A percentile compares a stretch with the other conserved stretches of the same genome.
phyloP scores from a whole-genome alignment of 257 asterid species.

The Rehmannia glutinosa region DNA sequence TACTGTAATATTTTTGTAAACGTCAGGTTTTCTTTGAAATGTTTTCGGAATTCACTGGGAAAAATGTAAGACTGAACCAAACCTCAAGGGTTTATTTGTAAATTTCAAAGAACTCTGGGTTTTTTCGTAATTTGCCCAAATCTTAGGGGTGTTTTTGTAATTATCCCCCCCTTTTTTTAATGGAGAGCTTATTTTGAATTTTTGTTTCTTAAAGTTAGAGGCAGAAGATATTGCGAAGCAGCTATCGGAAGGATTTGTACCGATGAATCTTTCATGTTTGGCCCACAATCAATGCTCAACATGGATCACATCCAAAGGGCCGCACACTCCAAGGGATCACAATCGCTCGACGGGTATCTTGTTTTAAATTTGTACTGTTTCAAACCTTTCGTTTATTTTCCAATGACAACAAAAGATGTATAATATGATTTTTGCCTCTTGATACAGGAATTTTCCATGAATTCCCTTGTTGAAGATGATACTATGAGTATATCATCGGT shows the following conservation, averaged over 20 bases:
- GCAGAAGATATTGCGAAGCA: slow-evolving; percentile 59
- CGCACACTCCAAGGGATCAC: slow-evolving; percentile 60
- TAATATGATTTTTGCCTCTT: background rate
- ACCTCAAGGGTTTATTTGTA: too few relatives aligned
- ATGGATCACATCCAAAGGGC: slow-evolving; percentile 50
- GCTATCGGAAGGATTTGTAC: slow-evolving; percentile 71
- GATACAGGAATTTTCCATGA: slow-evolving; percentile 67
- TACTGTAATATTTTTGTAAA: too few relatives aligned
- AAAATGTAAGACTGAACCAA: too few relatives aligned
- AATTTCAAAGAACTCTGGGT: too few relatives aligned
- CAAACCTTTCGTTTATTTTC: background rate
- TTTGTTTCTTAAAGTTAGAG: slow-evolving; percentile 48
- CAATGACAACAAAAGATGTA: background rate
- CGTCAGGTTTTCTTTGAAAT: too few relatives aligned
- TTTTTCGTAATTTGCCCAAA: too few relatives aligned
- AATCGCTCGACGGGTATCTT: slow-evolving; percentile 69
- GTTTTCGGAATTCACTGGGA: too few relatives aligned
- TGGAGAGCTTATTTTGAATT: background rate
- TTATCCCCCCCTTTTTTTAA: too few relatives aligned
- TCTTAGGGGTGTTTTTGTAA: too few relatives aligned
- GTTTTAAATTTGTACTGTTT: background rate
- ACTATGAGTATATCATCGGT: slow-evolving; percentile 73
- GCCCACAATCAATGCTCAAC: slow-evolving; percentile 59
- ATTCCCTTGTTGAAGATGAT: slow-evolving; percentile 66
- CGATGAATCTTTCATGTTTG: slow-evolving; percentile 87